phyloP scores from a whole-genome alignment of 2,329 filamentous ascomycete genomes.

The Talaromyces sp. region DNA sequence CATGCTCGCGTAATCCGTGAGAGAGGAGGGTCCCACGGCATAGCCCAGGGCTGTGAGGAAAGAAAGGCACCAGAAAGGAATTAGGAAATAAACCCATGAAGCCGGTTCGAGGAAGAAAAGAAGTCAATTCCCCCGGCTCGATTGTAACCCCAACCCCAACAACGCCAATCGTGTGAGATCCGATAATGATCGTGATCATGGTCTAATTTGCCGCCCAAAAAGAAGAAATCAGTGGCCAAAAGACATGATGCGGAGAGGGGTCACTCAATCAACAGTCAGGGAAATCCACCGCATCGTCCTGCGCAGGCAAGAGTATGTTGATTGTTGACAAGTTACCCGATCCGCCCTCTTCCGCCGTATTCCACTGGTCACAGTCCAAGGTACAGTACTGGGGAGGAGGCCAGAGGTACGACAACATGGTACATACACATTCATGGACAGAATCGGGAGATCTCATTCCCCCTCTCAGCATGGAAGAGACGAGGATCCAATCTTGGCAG shows the following conservation, averaged over 20 bases:
- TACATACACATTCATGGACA: not conserved
- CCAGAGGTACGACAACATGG: not conserved
- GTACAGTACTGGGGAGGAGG: no score
- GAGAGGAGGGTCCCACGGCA: not conserved
- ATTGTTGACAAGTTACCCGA: conserved; percentile 20
- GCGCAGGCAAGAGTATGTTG: not conserved
- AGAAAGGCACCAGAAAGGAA: not conserved
- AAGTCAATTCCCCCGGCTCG: conserved; percentile 4
- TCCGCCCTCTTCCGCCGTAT: conserved; percentile 12
- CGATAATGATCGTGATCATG: conserved; percentile 12
- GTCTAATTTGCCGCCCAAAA: conserved; percentile 5
- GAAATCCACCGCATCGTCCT: no score
- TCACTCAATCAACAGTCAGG: no score
- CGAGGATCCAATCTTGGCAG: no score
- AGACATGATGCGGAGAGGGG: not conserved
- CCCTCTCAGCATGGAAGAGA: no score
- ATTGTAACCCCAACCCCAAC: conserved; percentile 16
- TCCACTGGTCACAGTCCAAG: not conserved
- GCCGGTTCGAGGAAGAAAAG: not conserved
- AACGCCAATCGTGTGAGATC: conserved; percentile 20
- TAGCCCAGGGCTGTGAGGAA: not conserved
- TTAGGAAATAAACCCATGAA: not conserved
- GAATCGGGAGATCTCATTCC: no score
- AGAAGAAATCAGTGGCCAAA: not conserved
- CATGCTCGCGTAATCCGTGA: conserved; percentile 21